Evolutionary conservation across 192 early-diverging fungal species (phyloP).

Genomic region (Umbelopsis isabellina): DNA sequence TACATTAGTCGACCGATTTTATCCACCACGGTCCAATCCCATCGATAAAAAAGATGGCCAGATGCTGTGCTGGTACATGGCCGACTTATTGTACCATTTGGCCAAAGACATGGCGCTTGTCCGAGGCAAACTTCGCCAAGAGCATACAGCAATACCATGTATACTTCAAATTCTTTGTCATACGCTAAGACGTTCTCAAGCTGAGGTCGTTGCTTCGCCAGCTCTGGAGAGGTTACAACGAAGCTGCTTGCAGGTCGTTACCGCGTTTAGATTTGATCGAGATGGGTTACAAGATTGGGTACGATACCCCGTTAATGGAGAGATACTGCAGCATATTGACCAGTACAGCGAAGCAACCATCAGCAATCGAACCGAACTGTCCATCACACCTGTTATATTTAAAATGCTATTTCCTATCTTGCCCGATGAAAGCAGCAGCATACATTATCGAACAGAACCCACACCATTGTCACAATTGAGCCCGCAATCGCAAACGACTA

Average conservation of each 20-base stretch:
- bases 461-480: neutral
- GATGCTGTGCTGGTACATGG: neutral
- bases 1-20: neutral
- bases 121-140: constrained; percentile 9
- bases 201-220: neutral
- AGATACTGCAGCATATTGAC: neutral
- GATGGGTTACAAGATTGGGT: constrained; percentile 12
- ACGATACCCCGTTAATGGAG: neutral
- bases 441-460: neutral
- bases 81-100: constrained; percentile 6
- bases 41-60: neutral
- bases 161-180: constrained; percentile 7
- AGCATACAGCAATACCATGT: neutral
- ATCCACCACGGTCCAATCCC: neutral
- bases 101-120: constrained; percentile 18
- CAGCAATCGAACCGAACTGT: neutral
- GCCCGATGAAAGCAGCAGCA: neutral
- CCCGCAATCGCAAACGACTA: neutral
- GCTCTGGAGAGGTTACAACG: neutral
- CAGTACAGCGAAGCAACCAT: constrained; percentile 10
- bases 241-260: neutral
- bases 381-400: neutral
- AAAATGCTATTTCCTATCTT: constrained; percentile 5
- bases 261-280: constrained; percentile 14
- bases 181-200: neutral